Percentiles rank a stretch among this genome's conserved stretches.
Conservation (phyloP, 2,329 filamentous ascomycete species). For the Calonectria montana region DNA sequence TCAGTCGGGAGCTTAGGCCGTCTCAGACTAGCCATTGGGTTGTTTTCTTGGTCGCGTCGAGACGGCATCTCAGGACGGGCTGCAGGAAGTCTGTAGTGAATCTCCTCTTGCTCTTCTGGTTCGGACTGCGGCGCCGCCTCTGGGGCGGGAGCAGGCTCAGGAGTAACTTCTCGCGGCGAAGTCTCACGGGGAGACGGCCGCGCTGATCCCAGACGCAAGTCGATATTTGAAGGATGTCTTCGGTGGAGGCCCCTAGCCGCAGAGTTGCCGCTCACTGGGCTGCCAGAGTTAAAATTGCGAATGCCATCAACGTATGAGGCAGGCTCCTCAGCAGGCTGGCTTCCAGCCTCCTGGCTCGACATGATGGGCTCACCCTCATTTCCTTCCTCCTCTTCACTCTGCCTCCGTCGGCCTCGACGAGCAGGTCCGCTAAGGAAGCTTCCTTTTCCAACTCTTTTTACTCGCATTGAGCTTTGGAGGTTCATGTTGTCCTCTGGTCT, state of each 20-base stretch:
- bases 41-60: conserved; percentile 85
- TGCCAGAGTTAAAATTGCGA: conserved; percentile 67
- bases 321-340: conserved; percentile 52
- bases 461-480: conserved; percentile 78
- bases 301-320: conserved; percentile 57
- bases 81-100: conserved; percentile 58
- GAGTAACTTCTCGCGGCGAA: conserved; percentile 1
- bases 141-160: conserved; percentile 20
- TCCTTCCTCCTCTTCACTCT: conserved; percentile 61
- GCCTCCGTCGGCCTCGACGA: conserved; percentile 73
- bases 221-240: conserved; percentile 52
- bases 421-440: conserved; percentile 85
- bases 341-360: conserved; percentile 56
- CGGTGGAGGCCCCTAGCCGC: conserved; percentile 56
- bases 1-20: conserved; percentile 67
- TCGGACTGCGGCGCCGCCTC: conserved; percentile 25
- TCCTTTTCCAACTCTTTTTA: conserved; percentile 83
- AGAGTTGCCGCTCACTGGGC: conserved; percentile 64
- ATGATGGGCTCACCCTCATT: conserved; percentile 56
- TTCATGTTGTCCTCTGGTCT: conserved; percentile 72
- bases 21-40: conserved; percentile 77
- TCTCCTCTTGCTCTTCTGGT: conserved; percentile 49
- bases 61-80: conserved; percentile 68
- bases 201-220: conserved; percentile 48
- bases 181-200: conserved; percentile 46